Conservation (phyloP, 768 basidiomycete genomes). For the Vishniacozyma victoriae region DNA sequence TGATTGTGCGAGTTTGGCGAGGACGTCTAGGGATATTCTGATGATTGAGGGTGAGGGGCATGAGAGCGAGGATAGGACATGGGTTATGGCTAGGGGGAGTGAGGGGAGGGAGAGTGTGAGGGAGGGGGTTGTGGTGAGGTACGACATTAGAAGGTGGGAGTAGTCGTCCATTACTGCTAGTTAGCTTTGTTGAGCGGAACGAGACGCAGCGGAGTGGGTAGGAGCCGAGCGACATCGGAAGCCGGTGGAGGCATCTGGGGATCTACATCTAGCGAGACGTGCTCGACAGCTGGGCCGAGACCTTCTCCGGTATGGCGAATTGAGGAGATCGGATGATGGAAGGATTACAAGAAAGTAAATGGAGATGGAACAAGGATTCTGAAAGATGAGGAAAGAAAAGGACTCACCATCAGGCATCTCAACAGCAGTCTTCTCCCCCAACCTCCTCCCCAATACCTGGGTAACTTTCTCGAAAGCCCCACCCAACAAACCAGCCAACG, state of each 20-base stretch:
- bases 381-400: neutral
- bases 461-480: conserved; percentile 71
- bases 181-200: neutral
- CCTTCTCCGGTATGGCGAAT: too few relatives aligned
- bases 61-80: conserved; percentile 69
- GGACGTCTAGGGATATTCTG: conserved; percentile 71
- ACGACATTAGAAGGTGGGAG: conserved; percentile 66
- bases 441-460: conserved; percentile 59
- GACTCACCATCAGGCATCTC: conserved; percentile 85
- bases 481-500: conserved; percentile 58
- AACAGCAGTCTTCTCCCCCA: conserved; percentile 63
- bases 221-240: too few relatives aligned
- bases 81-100: conserved; percentile 71
- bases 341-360: too few relatives aligned
- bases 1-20: conserved; percentile 53
- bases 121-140: conserved; percentile 64
- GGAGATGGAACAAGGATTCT: too few relatives aligned
- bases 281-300: too few relatives aligned
- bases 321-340: too few relatives aligned
- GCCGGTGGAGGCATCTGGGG: too few relatives aligned
- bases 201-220: neutral
- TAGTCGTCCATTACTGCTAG: conserved; percentile 86
- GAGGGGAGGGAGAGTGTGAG: conserved; percentile 70
- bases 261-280: too few relatives aligned
- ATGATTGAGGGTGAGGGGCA: conserved; percentile 76